Percentiles rank a stretch among this genome's conserved stretches.
Evolutionary conservation across 1,284 basidiomycete species (phyloP).

Genomic region (Pisolithus thermaeus): DNA sequence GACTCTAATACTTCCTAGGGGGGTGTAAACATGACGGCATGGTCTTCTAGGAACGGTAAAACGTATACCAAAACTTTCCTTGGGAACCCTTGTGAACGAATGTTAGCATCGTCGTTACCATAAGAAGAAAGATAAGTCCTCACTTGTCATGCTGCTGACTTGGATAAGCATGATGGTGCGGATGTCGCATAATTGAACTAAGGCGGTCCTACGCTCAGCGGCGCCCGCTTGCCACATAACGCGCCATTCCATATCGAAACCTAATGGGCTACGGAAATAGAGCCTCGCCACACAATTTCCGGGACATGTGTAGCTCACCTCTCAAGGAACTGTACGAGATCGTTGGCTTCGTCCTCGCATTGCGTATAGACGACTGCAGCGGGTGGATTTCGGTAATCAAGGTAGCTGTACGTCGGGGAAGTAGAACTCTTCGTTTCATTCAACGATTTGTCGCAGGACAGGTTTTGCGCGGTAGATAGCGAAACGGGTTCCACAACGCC

Average conservation of each 20-base stretch:
- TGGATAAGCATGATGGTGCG: constrained; percentile 52
- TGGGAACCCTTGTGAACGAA: constrained; percentile 34
- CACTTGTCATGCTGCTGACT: constrained; percentile 49
- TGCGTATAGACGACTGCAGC: constrained; percentile 38
- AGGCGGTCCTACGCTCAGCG: constrained; percentile 37
- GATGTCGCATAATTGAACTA: constrained; percentile 48
- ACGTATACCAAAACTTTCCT: constrained; percentile 32
- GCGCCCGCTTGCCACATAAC: constrained; percentile 31
- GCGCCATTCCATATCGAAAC: constrained; percentile 61
- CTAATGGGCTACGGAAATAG: constrained; percentile 38
- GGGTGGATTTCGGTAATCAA: constrained; percentile 27
- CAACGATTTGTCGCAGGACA: background rate
- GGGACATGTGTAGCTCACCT: constrained; percentile 26
- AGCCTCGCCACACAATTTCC: background rate
- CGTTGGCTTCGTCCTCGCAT: constrained; percentile 39
- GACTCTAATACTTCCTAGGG: constrained; percentile 44
- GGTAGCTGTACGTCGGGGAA: constrained; percentile 36
- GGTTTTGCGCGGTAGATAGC: background rate
- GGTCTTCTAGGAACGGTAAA: background rate
- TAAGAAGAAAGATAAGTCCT: background rate
- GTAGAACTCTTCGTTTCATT: constrained; percentile 1
- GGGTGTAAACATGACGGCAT: background rate
- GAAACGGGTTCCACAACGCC: background rate
- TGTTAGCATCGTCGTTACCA: background rate
- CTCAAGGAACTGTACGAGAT: constrained; percentile 33